Evolutionary conservation across 129 eudicot genomes (phyloP).

Genomic region (Cynara cardunculus): DNA sequence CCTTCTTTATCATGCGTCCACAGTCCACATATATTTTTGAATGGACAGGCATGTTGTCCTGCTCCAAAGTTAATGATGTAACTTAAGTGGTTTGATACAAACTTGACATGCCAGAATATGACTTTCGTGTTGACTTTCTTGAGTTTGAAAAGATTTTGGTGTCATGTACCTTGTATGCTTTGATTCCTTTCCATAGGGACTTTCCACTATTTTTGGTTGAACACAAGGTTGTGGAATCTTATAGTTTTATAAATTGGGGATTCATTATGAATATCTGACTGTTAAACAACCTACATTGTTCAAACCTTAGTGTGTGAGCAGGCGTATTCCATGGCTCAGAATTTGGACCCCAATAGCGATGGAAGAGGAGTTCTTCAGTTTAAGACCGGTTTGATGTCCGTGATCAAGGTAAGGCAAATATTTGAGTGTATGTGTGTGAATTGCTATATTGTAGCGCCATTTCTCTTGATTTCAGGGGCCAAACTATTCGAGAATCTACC

Average conservation of each 20-base stretch:
- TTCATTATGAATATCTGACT: constrained; percentile 11
- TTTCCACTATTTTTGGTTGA: background rate
- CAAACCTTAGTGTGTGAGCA: constrained; percentile 82
- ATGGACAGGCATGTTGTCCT: background rate
- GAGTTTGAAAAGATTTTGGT: background rate
- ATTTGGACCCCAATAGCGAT: constrained; percentile 83
- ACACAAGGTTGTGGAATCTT: constrained; percentile 1
- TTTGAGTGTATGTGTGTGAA: constrained; percentile 9
- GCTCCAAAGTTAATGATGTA: background rate
- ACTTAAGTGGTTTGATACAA: background rate
- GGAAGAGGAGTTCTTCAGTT: constrained; percentile 99
- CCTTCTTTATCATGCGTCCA: background rate
- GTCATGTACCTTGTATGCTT: constrained; percentile 7
- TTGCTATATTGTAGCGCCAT: background rate
- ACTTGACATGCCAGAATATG: constrained; percentile 11
- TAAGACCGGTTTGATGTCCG: constrained; percentile 93
- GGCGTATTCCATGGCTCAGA: constrained; percentile 96
- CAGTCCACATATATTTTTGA: background rate
- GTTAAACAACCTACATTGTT: constrained; percentile 1
- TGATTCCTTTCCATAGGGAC: background rate
- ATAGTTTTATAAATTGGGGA: constrained; percentile 2
- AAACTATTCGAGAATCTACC: background rate
- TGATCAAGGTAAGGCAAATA: constrained; percentile 65
- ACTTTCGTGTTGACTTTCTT: background rate
- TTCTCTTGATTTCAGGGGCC: background rate